These are phyloP conservation scores for Pilaira anomala DNA, from an alignment of 192 early-diverging fungal genomes.

Conservation along the genomic window DNA sequence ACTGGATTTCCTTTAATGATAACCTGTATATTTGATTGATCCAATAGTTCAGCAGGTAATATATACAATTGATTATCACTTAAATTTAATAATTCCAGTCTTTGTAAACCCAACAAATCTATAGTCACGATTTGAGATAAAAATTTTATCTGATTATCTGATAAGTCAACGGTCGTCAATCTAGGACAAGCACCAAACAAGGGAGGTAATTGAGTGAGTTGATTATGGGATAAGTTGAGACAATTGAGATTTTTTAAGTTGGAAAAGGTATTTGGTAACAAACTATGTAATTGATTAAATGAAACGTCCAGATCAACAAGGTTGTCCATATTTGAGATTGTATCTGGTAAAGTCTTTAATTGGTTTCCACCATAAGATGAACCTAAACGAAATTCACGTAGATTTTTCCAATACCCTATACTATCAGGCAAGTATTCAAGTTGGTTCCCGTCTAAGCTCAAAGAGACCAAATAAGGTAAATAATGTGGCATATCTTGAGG, in stretches of 20 bases:
- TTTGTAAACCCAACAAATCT: background rate
- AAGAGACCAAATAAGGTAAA: background rate
- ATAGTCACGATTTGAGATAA: background rate
- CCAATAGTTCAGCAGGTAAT: slow-evolving; percentile 3
- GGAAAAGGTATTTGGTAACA: background rate
- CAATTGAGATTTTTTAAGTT: background rate
- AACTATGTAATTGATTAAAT: background rate
- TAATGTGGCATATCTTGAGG: slow-evolving; percentile 13
- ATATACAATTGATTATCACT: slow-evolving; percentile 1
- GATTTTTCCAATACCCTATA: slow-evolving; percentile 4
- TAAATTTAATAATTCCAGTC: slow-evolving; percentile 1
- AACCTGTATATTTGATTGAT: background rate
- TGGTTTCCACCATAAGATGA: slow-evolving; percentile 3
- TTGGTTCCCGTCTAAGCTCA: background rate
- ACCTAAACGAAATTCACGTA: background rate
- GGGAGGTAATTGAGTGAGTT: background rate
- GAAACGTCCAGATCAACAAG: slow-evolving; percentile 4
- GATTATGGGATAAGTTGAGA: slow-evolving; percentile 7
- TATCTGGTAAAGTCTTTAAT: slow-evolving; percentile 1
- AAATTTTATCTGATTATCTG: slow-evolving; percentile 4
- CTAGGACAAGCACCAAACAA: background rate
- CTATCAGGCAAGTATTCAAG: background rate
- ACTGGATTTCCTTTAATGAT: slow-evolving; percentile 1
- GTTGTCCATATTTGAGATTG: background rate
- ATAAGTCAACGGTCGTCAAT: slow-evolving; percentile 3